Conservation (phyloP, 306 rosid genomes). For the Alnus glutinosa region DNA sequence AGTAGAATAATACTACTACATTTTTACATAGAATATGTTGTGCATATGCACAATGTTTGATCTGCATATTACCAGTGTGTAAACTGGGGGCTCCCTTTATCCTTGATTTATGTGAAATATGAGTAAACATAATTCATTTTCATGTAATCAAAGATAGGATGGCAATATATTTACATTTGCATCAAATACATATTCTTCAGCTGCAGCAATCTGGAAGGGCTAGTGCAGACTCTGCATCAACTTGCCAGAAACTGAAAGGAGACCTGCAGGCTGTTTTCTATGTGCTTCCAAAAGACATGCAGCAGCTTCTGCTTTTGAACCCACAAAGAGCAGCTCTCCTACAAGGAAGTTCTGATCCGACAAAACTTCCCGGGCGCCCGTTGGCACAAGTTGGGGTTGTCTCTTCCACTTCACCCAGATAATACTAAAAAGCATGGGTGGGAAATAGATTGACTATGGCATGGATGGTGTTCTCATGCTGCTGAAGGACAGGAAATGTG, state of each 20-base stretch:
- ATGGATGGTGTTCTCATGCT: slow-evolving; percentile 26
- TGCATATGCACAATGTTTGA: neutral
- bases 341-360: slow-evolving; percentile 43
- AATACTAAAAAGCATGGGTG: slow-evolving; percentile 34
- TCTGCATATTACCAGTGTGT: neutral
- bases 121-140: neutral
- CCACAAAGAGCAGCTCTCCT: slow-evolving; percentile 76
- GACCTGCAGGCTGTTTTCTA: slow-evolving; percentile 64
- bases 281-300: slow-evolving; percentile 81
- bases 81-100: neutral
- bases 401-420: slow-evolving; percentile 47
- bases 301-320: slow-evolving; percentile 74
- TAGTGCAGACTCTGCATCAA: slow-evolving; percentile 40
- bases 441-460: slow-evolving; percentile 27
- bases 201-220: slow-evolving; percentile 66
- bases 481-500: slow-evolving; percentile 27
- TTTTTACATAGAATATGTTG: neutral
- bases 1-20: neutral
- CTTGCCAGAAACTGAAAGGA: slow-evolving; percentile 55
- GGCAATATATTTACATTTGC: slow-evolving; percentile 25
- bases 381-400: slow-evolving; percentile 34
- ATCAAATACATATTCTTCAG: slow-evolving; percentile 39
- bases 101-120: slow-evolving; percentile 2
- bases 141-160: slow-evolving; percentile 22
- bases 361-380: slow-evolving; percentile 57